phyloP scores from a whole-genome alignment of 768 basidiomycete genomes.

The Lenzites betulinus region DNA sequence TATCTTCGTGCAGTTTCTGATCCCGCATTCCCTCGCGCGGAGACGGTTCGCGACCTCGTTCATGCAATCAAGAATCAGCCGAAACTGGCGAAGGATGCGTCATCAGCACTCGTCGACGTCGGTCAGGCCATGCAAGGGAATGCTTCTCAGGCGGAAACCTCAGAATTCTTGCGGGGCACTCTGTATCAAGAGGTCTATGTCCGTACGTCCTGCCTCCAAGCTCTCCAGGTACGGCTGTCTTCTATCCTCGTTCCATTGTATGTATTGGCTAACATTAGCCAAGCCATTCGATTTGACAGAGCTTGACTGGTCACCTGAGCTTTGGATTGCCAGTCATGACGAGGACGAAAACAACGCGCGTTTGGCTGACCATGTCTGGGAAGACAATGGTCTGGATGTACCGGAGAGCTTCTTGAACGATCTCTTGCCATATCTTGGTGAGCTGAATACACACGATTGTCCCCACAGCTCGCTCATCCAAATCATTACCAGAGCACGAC shows the following conservation, averaged over 20 bases:
- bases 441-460: slow-evolving; percentile 15
- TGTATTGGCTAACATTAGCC: neutral
- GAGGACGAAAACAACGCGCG: slow-evolving; percentile 86
- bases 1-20: slow-evolving; percentile 56
- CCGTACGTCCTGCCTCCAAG: slow-evolving; percentile 86
- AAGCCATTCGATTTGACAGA: slow-evolving; percentile 96
- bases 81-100: slow-evolving; percentile 79
- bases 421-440: slow-evolving; percentile 72
- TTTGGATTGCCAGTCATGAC: slow-evolving; percentile 90
- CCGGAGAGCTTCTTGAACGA: slow-evolving; percentile 62
- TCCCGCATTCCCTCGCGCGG: slow-evolving; percentile 69
- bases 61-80: slow-evolving; percentile 77
- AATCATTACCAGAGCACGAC: slow-evolving; percentile 59
- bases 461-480: neutral
- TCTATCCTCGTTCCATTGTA: neutral
- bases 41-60: slow-evolving; percentile 68
- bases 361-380: slow-evolving; percentile 84
- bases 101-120: slow-evolving; percentile 76
- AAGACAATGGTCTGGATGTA: slow-evolving; percentile 92
- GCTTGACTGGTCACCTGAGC: slow-evolving; percentile 85
- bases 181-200: slow-evolving; percentile 87
- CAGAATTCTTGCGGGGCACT: slow-evolving; percentile 69
- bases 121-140: slow-evolving; percentile 75
- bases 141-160: slow-evolving; percentile 63
- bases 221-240: slow-evolving; percentile 67